These are phyloP conservation scores for Penicillium mononematosum DNA, from an alignment of 495 filamentous ascomycete genomes.

Conservation along the genomic window DNA sequence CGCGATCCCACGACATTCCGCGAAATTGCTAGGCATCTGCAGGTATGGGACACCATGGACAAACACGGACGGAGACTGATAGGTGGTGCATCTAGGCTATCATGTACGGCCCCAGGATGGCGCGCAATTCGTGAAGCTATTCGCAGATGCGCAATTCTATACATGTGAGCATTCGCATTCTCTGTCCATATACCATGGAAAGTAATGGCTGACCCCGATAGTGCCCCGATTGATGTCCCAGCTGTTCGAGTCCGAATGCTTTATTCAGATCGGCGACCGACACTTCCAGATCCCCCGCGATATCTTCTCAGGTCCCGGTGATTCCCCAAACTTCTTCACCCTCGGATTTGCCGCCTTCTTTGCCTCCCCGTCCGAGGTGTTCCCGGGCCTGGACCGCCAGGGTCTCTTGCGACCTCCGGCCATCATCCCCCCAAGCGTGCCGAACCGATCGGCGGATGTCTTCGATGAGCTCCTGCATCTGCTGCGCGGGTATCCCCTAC, in stretches of 20 bases:
- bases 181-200: not conserved
- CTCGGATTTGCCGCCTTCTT: slow-evolving; percentile 92
- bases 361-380: slow-evolving; percentile 71
- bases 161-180: slow-evolving; percentile 55
- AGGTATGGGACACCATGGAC: slow-evolving; percentile 46
- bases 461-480: slow-evolving; percentile 84
- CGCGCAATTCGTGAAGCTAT: slow-evolving; percentile 83
- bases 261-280: slow-evolving; percentile 79
- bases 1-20: slow-evolving; percentile 86
- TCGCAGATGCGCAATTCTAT: slow-evolving; percentile 96
- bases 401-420: slow-evolving; percentile 86
- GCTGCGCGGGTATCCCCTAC: slow-evolving; percentile 81
- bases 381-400: slow-evolving; percentile 78
- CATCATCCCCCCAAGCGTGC: slow-evolving; percentile 77
- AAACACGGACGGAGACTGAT: slow-evolving; percentile 12
- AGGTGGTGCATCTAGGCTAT: slow-evolving; percentile 57
- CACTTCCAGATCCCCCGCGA: slow-evolving; percentile 90
- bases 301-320: slow-evolving; percentile 78
- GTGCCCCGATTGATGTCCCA: slow-evolving; percentile 88
- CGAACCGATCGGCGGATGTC: slow-evolving; percentile 72
- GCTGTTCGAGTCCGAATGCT: slow-evolving; percentile 92
- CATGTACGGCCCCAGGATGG: slow-evolving; percentile 80
- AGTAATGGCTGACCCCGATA: slow-evolving; percentile 29
- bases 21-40: slow-evolving; percentile 87
- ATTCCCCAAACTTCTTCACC: slow-evolving; percentile 93